Base-by-base conservation (phyloP, 1,284 basidiomycete genomes). In the Heterobasidion annosum region DNA sequence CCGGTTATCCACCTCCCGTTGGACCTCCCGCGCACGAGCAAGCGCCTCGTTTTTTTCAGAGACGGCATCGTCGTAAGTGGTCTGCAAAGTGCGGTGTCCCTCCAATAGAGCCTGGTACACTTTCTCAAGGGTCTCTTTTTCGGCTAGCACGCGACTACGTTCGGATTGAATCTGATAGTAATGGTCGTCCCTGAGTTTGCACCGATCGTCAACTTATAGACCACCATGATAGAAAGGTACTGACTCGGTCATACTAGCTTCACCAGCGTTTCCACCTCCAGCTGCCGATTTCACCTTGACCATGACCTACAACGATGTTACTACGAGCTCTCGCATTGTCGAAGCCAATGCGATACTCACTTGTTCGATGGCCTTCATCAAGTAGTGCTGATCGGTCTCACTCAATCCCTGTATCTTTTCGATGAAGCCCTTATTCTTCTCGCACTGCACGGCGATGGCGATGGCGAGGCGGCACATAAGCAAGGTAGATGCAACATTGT, bases 381-480 rank as follows among this genome's bases (percentile, higher is more conserved):
- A 71, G 64, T 82, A 73, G 68, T 90, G 86, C 69, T 96, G 93
- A 62, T 93, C 85, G 32, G 73, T 75, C 67, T 93, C 84, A 54
- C 79, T 82, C 59, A 95, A 70, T 3, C 77, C 75, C 65, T 94
- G 92, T 50, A 96, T 94, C 65, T 83, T 88, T 62, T 83, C 83
- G 57, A 94, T 91, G 60, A 92, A 88, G 53, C 83, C 80, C 67
- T 86, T 81, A 63, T 92, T 93, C 68, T 81, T 80, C 67, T 91
- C 86, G 66, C 90, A 91, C 65, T 97, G 91, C 1, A 97, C 94
- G 0, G 93, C 91, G 60, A 98, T 93, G 4, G 91, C 92, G 50
- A 98, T 90, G 1, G 92, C 91, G 42, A 98, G 76, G 56, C 90
- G 80, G 63, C 90, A 91, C 68, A 95, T 77, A 19, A 82, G 75